phyloP scores from a whole-genome alignment of 495 filamentous ascomycete genomes.

The Rusavskia elegans region DNA sequence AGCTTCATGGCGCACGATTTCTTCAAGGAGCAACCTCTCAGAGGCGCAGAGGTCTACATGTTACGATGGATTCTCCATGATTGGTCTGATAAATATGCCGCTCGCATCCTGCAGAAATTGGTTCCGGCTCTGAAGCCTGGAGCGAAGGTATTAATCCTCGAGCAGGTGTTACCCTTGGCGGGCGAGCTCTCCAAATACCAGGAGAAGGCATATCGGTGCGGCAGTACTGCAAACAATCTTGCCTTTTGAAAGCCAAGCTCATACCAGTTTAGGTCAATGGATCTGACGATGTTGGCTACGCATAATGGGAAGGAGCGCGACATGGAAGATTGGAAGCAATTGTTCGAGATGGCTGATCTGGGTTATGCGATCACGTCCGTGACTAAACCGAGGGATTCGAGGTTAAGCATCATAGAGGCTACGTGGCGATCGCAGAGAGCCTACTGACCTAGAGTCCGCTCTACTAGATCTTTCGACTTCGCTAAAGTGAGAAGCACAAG shows the following conservation, averaged over 20 bases:
- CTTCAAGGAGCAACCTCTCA: constrained; percentile 28
- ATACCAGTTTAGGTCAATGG: constrained; percentile 26
- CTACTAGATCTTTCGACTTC: no score
- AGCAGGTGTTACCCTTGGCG: constrained; percentile 30
- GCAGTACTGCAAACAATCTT: not conserved
- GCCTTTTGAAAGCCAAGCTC: not conserved
- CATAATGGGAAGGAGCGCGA: constrained; percentile 39
- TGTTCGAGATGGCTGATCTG: constrained; percentile 21
- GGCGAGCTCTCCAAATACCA: constrained; percentile 28
- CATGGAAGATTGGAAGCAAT: constrained; percentile 26
- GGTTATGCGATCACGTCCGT: constrained; percentile 12
- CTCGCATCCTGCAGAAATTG: constrained; percentile 22
- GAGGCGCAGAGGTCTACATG: constrained; percentile 34
- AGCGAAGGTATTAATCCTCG: constrained; percentile 29
- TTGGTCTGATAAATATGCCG: constrained; percentile 24
- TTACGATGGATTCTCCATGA: constrained; percentile 34
- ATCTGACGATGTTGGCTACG: constrained; percentile 36
- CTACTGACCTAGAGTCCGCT: no score
- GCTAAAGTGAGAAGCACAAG: no score
- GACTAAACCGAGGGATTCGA: not conserved
- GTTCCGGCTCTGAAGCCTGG: constrained; percentile 22
- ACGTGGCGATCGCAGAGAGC: not conserved
- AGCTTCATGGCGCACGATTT: constrained; percentile 34
- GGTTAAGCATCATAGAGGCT: not conserved
- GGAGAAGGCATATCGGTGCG: constrained; percentile 25